Base-by-base conservation (phyloP, 2,329 filamentous ascomycete species). In the Helicocarpus griseus region DNA sequence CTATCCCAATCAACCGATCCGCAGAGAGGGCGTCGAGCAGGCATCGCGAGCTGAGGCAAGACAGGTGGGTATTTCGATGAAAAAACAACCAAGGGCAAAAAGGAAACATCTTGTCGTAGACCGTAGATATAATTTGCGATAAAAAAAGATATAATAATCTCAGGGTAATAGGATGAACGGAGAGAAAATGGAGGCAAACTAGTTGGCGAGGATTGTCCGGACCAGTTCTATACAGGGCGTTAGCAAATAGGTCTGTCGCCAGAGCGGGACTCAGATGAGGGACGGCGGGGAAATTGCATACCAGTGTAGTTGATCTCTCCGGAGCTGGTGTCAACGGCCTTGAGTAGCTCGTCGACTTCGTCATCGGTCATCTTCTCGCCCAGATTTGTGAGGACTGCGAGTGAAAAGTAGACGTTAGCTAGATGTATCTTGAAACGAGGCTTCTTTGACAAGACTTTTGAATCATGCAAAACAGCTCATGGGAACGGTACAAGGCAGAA, bases 331-430 rank as follows among this genome's bases (percentile, higher is more conserved):
- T 98, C 93, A 58, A 97, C 91, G 0, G 90, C 89, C 83, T 97
- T 98, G 70, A 98, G 83, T 67, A 98, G 80, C 79, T 98, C 93
- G 70, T 97, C 91, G 46, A 98, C 93, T 78, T 98, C 93, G 58
- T 97, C 93, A 64, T 98, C 91, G 56, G 86, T 88, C 89, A 98
- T 96, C 80, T 97, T 97, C 84, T 98, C 93, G 64, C 93, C 93
- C 63, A 98, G 75, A 69, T 97, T 97, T 52, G 93, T 98, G 65
- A 98, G 75, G 69, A 98, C 91, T 77, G 31, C 8, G 46, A 26
- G 36, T 7, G 36, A 28, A 41, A 14, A 13, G 26, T 22, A 17
- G 31, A 19, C 5, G 14, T 51, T 29, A 51, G 26, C 13, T 5
- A 38, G n/a, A n/a, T 9, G n/a, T 19, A 3, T 9, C 9, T 24